Conservation (phyloP, 768 basidiomycete species). For the Tylopilus subfusipes region DNA sequence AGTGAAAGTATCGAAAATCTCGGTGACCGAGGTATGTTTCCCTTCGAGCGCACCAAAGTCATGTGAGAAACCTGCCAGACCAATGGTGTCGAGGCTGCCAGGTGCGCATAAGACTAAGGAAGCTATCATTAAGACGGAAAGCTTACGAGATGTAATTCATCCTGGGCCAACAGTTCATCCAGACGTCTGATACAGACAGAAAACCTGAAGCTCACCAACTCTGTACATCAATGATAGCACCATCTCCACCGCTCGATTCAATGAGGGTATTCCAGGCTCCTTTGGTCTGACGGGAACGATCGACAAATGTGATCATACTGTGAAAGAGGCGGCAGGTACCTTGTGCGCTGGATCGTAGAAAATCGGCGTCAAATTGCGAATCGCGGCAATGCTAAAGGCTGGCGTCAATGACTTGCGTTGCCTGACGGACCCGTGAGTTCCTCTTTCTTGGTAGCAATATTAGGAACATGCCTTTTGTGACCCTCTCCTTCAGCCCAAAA, state of each 20-base stretch:
- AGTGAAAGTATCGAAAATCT: slow-evolving; percentile 38
- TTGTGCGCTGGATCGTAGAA: slow-evolving; percentile 31
- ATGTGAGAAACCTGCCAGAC: slow-evolving; percentile 60
- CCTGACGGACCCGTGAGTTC: slow-evolving; percentile 1
- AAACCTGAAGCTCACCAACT: slow-evolving; percentile 26
- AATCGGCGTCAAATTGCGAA: slow-evolving; percentile 22
- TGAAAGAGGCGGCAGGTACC: slow-evolving; percentile 1
- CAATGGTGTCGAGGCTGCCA: slow-evolving; percentile 51
- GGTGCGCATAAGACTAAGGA: no score
- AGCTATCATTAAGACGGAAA: neutral
- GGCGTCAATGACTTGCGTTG: slow-evolving; percentile 29
- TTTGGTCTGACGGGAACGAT: slow-evolving; percentile 21
- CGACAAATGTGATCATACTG: neutral
- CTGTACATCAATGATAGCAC: slow-evolving; percentile 38
- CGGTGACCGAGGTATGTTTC: slow-evolving; percentile 38
- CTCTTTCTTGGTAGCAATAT: neutral
- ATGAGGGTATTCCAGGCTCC: slow-evolving; percentile 30
- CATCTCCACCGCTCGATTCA: slow-evolving; percentile 15
- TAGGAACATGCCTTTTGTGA: slow-evolving; percentile 36
- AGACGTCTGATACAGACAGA: neutral
- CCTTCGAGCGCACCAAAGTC: slow-evolving; percentile 56
- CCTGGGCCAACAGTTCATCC: slow-evolving; percentile 11
- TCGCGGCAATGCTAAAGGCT: slow-evolving; percentile 23
- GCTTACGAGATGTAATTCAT: slow-evolving; percentile 36
- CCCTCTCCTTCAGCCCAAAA: slow-evolving; percentile 37